phyloP scores from a whole-genome alignment of 139 green algal species.

The Ettlia oleoabundans region DNA sequence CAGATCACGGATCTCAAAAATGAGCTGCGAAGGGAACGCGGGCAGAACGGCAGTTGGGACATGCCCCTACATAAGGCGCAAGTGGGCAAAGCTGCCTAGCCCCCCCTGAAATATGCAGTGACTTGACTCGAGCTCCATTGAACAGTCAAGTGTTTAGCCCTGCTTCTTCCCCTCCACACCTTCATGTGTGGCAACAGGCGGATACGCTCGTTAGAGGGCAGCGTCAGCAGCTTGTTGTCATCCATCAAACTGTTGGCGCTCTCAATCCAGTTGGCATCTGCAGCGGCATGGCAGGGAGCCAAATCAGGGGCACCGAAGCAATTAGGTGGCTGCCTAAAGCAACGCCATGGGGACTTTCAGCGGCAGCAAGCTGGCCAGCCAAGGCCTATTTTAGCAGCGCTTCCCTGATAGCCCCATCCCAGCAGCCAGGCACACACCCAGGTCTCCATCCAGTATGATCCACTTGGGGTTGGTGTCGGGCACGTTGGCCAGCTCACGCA shows the following conservation, averaged over 20 bases:
- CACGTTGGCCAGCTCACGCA: conserved; percentile 89
- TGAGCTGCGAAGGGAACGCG: conserved; percentile 42
- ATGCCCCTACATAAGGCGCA: not conserved
- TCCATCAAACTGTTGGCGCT: conserved; percentile 91
- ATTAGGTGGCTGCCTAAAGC: not conserved
- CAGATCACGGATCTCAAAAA: conserved; percentile 83
- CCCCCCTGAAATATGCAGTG: not conserved
- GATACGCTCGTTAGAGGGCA: conserved; percentile 92
- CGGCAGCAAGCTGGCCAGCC: too few species aligned
- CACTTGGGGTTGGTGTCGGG: conserved; percentile 87
- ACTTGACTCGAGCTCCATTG: not conserved
- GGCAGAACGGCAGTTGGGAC: not conserved
- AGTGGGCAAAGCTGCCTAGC: not conserved
- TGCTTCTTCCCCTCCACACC: not conserved
- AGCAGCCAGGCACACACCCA: conserved; percentile 49
- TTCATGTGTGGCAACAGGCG: conserved; percentile 86
- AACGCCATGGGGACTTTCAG: not conserved
- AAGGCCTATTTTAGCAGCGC: too few species aligned
- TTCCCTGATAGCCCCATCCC: not conserved
- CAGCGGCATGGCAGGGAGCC: not conserved
- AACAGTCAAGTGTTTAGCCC: not conserved
- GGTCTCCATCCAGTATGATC: conserved; percentile 94
- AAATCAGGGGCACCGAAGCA: not conserved
- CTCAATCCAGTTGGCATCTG: conserved; percentile 81
- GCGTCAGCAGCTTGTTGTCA: conserved; percentile 85